Evolutionary conservation across 1,284 basidiomycete genomes (phyloP), one percentile per base, ranked within the genome.

Genomic region (Wallemia hederae): DNA sequence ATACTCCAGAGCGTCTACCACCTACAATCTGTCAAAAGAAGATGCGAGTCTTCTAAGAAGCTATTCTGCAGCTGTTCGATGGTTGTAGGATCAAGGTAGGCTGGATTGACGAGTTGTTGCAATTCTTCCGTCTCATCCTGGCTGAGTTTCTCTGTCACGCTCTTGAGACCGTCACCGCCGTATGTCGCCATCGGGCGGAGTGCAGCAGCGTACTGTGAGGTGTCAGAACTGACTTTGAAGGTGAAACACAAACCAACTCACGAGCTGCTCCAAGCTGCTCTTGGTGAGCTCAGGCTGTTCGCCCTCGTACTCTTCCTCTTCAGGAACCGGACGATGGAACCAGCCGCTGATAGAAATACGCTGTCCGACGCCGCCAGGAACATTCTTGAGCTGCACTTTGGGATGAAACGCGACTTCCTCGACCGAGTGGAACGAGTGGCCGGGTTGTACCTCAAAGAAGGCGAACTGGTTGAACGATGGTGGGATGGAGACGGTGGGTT

Each of bases 381-480:
- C 56, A 3, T 83, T 81, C 65, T 80, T 77, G 22, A 11, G n/a
- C n/a, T 49, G 39, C n/a, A 49, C 5, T 19, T 73, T 76, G 63
- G 76, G 76, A 19, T 69, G 82, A 0, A 87, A 81, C n/a, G 90
- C 80, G 24, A 97, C 92, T 70, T 98, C 92, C 68, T 97, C 87
- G 5, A 98, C 92, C 0, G 89, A 86, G 71, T 98, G 92, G 74
- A 97, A 97, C 67, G 89, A 96, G 69, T 79, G 77, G 0, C 92
- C 87, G 1, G 78, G 78, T 65, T 77, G 75, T 34, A 74, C 72
- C 69, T 87, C 84, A 70, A 98, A 98, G 71, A 97, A 89, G 49
- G 94, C 80, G 67, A 96, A 91, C 66, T 97, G 91, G 67, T 96
- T 94, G 89, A 91, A 97, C 65, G 82, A 82, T 15, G 86, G 85